Evolutionary conservation across 176 grass and related monocot genomes (phyloP), one percentile per base, ranked within the genome.

Genomic region (Sorghum bicolor): DNA sequence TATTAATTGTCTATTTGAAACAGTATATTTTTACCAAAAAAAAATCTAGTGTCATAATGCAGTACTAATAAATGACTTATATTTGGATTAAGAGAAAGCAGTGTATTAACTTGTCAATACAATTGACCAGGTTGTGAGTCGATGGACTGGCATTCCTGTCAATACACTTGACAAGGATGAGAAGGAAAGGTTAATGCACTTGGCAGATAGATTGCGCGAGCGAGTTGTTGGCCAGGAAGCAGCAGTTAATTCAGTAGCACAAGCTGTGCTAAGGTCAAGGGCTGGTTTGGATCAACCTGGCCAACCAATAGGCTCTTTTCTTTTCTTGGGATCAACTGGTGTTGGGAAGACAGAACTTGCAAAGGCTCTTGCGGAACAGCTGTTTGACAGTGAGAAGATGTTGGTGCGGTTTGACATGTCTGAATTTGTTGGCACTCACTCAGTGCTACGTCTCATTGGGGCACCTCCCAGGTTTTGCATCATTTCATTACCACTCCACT

Each of bases 311-410:
- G 61, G 70, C 17, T 83, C 83, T 6, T 75, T 92, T 11, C 86
- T 92, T 20, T 92, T 92, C 32, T 64, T 81, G 44, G 86, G 83
- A 30, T 76, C 87, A 30, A 89, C 90, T 8, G 90, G 90, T 63
- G 90, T 92, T 44, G 90, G 90, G 12, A 92, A 92, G 65, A 91
- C 77, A 64, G 86, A 91, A 63, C 89, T 91, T 20, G 76, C 89
- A 26, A 89, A 92, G 50, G 86, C 90, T 62, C 67, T 92, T 58
- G 82, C 90, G 0, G 31, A 86, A 67, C 75, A 89, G 60, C 30
- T 88, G 3, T 81, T 77, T 31, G 40, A 70, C 66, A 72, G 72
- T 19, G 86, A 92, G 83, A 77, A 82, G 43, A 70, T 76, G 41
- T 22, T 89, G 67, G 4, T 92, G 26, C 83, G 79, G 5, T 70